These are phyloP conservation scores for Saccharomyces cerevisiae DNA, from an alignment of 805 yeast genomes.

Conservation along the genomic window DNA sequence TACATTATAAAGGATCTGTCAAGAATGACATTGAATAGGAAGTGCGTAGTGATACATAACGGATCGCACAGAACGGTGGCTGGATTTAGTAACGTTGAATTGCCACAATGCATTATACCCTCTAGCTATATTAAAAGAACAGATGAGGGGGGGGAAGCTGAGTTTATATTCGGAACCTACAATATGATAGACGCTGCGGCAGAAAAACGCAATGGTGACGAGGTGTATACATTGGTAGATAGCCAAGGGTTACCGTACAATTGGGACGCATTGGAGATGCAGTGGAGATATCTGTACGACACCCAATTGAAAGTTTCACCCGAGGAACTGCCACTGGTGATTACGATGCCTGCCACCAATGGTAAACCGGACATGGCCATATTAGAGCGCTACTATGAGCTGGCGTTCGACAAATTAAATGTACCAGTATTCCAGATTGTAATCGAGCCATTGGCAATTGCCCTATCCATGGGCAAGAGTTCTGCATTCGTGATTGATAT, in stretches of 20 bases:
- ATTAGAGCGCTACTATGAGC: slow-evolving; percentile 55
- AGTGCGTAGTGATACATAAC: slow-evolving; percentile 64
- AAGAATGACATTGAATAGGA: slow-evolving; percentile 14
- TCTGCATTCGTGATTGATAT: slow-evolving; percentile 75
- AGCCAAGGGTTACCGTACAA: slow-evolving; percentile 56
- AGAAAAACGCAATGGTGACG: slow-evolving; percentile 8
- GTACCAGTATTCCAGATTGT: slow-evolving; percentile 73
- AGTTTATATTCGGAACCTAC: slow-evolving; percentile 21
- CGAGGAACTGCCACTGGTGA: slow-evolving; percentile 55
- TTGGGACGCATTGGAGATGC: slow-evolving; percentile 58
- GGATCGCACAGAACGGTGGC: slow-evolving; percentile 60
- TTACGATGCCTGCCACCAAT: slow-evolving; percentile 32
- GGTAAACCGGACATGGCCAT: slow-evolving; percentile 23
- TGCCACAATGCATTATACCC: slow-evolving; percentile 52
- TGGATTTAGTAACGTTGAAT: slow-evolving; percentile 57
- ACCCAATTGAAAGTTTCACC: slow-evolving; percentile 42
- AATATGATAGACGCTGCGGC: slow-evolving; percentile 21
- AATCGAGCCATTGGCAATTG: slow-evolving; percentile 67
- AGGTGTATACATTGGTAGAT: slow-evolving; percentile 47
- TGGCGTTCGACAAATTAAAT: slow-evolving; percentile 65
- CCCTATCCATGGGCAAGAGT: slow-evolving; percentile 69
- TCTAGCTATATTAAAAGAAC: slow-evolving; percentile 42
- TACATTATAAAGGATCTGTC: neutral
- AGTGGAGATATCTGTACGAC: slow-evolving; percentile 60
- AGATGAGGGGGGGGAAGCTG: slow-evolving; percentile 9